Base-by-base conservation (phyloP, 352 stramenopile species). In the Phytophthora aleatoria region DNA sequence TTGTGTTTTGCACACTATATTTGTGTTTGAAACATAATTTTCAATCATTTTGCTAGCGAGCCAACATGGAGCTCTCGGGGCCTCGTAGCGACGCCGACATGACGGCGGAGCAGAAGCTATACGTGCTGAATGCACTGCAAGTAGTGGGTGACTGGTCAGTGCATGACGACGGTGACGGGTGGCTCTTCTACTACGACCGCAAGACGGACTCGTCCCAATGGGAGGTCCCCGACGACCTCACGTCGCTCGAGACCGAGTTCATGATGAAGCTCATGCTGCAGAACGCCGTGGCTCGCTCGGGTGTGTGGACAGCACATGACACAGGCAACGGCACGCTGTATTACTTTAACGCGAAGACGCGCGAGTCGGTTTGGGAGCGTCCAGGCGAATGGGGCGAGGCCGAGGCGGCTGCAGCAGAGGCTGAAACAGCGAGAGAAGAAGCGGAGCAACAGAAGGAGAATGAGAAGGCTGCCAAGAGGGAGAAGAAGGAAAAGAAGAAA, bases 181-280 rank as follows among this genome's bases (percentile, higher is more conserved):
- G 74, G 2, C 58, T 92, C n/a, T 95, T 92, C 64, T 95, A 92
- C 73, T 91, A 88, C 67, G 76, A 91, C 51, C 53, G 60, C 12
- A 71, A 71, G 20, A 69, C 76, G 15, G 43, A 74, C 12, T 56
- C 71, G 55, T 91, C 84, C 24, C 74, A 79, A 66, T 95, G 86
- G 86, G 58, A 76, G 15, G 57, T 76, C 27, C 86, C 86, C 0
- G 60, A 75, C 12, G 74, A 66, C 38, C 78, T 94, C 42, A 61
- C 67, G 9, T 62, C 70, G 12, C 68, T 87, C 26, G 83, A 92
- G 48, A 83, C 75, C 33, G 77, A 86, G 52, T 85, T 91, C 58
- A 91, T 94, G 84, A 95, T 93, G 86, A 79, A 84, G 71, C 76
- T 92, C 24, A 95, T 95, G 84, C 69, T 95, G 53, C 69, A 90